phyloP scores from a whole-genome alignment of 352 stramenopile species.

The Pythium sukuiense region DNA sequence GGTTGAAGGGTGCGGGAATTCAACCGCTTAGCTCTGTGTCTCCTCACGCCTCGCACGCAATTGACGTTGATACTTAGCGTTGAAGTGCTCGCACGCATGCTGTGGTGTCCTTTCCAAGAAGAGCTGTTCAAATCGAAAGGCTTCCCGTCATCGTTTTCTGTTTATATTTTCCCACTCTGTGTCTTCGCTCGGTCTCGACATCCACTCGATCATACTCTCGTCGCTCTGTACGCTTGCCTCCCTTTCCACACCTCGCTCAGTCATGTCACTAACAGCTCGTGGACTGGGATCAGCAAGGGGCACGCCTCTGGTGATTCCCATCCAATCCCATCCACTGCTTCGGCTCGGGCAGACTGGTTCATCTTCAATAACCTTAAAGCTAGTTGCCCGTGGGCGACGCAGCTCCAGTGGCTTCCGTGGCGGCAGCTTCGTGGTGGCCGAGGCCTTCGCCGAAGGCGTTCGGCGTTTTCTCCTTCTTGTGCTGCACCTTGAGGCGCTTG shows the following conservation, averaged over 20 bases:
- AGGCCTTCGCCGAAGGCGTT: slow-evolving; percentile 62
- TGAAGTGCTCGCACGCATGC: background rate
- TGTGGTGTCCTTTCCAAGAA: background rate
- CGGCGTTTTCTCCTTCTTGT: slow-evolving; percentile 91
- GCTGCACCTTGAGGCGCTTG: slow-evolving; percentile 96
- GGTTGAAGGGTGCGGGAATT: background rate
- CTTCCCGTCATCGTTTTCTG: background rate
- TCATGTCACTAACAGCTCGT: background rate
- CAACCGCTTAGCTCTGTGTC: background rate
- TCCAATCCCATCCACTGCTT: background rate
- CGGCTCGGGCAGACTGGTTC: background rate
- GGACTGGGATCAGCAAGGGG: background rate
- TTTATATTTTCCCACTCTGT: background rate
- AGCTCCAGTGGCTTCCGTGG: slow-evolving; percentile 40
- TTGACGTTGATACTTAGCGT: background rate
- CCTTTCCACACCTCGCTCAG: background rate
- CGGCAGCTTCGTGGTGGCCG: slow-evolving; percentile 50
- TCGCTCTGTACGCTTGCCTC: background rate
- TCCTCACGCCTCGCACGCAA: background rate
- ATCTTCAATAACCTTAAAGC: slow-evolving; percentile 24
- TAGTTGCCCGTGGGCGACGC: slow-evolving; percentile 34
- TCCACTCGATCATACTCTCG: background rate
- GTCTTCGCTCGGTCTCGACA: slow-evolving; percentile 1
- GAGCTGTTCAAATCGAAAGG: background rate
- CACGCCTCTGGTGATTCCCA: background rate